Conservation (phyloP, 352 stramenopile genomes). For the Globisporangium barbulae region DNA sequence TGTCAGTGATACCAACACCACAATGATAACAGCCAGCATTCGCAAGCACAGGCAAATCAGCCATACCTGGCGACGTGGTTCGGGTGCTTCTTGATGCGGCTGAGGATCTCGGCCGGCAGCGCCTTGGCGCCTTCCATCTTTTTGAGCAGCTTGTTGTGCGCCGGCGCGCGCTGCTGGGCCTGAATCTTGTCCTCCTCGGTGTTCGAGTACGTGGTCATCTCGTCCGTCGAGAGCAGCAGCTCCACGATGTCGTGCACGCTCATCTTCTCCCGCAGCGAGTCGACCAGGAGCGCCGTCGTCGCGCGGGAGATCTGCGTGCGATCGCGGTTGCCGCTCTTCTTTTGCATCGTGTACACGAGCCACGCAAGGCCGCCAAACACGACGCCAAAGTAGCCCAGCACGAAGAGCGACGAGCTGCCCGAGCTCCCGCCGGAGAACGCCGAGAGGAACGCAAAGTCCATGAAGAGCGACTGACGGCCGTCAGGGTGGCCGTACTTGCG, state of each 20-base stretch:
- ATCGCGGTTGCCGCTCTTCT: conserved; percentile 49
- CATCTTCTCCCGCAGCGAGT: conserved; percentile 65
- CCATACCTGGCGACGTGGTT: conserved; percentile 49
- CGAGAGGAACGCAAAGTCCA: conserved; percentile 69
- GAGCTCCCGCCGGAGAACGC: conserved; percentile 38
- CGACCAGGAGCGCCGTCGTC: conserved; percentile 42
- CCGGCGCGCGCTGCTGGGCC: conserved; percentile 50
- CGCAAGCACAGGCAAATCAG: background rate
- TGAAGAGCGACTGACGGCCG: conserved; percentile 66
- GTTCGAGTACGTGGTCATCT: conserved; percentile 51
- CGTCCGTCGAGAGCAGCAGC: conserved; percentile 65
- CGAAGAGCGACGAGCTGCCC: conserved; percentile 51
- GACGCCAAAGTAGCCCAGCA: conserved; percentile 65
- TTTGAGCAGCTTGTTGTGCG: conserved; percentile 78
- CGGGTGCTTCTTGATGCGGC: conserved; percentile 76
- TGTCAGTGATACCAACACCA: conserved; percentile 10
- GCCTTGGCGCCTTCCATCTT: conserved; percentile 75
- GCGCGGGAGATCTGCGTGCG: conserved; percentile 56
- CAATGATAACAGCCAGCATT: background rate
- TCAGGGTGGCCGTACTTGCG: conserved; percentile 80
- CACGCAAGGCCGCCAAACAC: conserved; percentile 61
- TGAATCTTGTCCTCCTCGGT: conserved; percentile 39
- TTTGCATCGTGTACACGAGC: conserved; percentile 58
- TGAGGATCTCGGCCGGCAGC: conserved; percentile 51
- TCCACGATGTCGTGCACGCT: conserved; percentile 80